Percentiles rank a stretch among this genome's conserved stretches.
These are phyloP conservation scores for Echinochloa phyllopogon DNA, from an alignment of 176 grass and related monocot genomes.

Conservation along the genomic window DNA sequence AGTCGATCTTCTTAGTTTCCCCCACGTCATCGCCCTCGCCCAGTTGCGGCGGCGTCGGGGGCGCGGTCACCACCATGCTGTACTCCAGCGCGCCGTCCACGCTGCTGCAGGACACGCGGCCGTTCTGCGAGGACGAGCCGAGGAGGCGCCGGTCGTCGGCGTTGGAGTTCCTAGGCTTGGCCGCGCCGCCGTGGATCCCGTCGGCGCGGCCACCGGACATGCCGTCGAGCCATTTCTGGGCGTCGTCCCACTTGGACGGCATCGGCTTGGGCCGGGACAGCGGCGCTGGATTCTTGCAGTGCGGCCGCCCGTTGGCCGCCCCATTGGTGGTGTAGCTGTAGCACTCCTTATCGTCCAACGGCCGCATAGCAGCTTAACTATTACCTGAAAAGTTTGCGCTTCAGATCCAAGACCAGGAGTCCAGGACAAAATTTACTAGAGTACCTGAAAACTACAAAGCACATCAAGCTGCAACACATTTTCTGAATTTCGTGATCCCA, in stretches of 20 bases:
- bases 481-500: not conserved
- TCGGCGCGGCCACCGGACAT: slow-evolving; percentile 49
- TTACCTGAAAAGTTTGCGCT: not conserved
- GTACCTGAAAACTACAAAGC: not conserved
- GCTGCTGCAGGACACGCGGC: slow-evolving; percentile 88
- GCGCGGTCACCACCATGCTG: slow-evolving; percentile 38
- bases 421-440: not conserved
- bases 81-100: slow-evolving; percentile 74
- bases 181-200: slow-evolving; percentile 35
- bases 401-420: not conserved
- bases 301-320: slow-evolving; percentile 11
- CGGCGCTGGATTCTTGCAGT: slow-evolving; percentile 39
- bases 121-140: slow-evolving; percentile 70
- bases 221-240: slow-evolving; percentile 93
- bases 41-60: slow-evolving; percentile 27
- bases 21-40: slow-evolving; percentile 53
- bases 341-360: slow-evolving; percentile 69
- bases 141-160: slow-evolving; percentile 80
- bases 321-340: slow-evolving; percentile 50
- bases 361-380: slow-evolving; percentile 36
- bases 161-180: slow-evolving; percentile 80
- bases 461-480: slow-evolving; percentile 2
- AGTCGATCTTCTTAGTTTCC: slow-evolving; percentile 89
- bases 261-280: slow-evolving; percentile 65
- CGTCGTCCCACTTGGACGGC: slow-evolving; percentile 97